phyloP scores from a whole-genome alignment of 768 basidiomycete species.

The Crassisporium funariophilum region DNA sequence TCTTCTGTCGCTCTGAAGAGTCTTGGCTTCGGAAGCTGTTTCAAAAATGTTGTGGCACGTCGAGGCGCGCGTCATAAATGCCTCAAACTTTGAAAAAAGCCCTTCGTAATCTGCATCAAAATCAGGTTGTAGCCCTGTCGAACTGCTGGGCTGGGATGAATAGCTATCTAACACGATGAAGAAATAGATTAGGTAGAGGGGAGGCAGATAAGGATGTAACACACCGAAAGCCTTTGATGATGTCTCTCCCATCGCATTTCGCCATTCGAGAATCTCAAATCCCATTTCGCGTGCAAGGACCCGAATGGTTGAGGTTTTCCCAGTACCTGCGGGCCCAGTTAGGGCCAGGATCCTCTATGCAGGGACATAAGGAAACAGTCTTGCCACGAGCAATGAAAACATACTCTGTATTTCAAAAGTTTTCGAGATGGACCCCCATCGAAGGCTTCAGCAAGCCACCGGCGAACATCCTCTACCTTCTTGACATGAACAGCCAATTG shows the following conservation, averaged over 20 bases:
- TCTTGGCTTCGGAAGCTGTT: conserved; percentile 8
- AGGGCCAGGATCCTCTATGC: conserved; percentile 80
- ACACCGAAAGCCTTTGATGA: conserved; percentile 25
- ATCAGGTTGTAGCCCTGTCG: not conserved
- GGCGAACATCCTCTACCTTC: conserved; percentile 77
- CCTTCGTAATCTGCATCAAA: conserved; percentile 42
- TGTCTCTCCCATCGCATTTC: conserved; percentile 62
- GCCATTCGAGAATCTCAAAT: conserved; percentile 87
- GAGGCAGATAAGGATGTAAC: not conserved
- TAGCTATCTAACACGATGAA: not conserved
- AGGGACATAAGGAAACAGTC: not conserved
- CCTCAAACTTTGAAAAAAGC: conserved; percentile 67
- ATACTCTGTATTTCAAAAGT: conserved; percentile 72
- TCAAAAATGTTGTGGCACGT: conserved; percentile 61
- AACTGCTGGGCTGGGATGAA: conserved; percentile 1
- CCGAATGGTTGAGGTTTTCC: conserved; percentile 85
- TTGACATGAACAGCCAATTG: conserved; percentile 79
- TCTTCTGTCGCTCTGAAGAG: conserved; percentile 21
- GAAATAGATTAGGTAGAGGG: not conserved
- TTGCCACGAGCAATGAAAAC: conserved; percentile 25
- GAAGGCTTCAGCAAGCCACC: conserved; percentile 75
- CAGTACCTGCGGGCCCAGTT: conserved; percentile 88
- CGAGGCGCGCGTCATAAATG: conserved; percentile 72
- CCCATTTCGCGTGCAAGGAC: conserved; percentile 74
- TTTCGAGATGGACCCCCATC: conserved; percentile 65